phyloP scores from a whole-genome alignment of 139 green algal species.

The Chlamydomonas incerta region DNA sequence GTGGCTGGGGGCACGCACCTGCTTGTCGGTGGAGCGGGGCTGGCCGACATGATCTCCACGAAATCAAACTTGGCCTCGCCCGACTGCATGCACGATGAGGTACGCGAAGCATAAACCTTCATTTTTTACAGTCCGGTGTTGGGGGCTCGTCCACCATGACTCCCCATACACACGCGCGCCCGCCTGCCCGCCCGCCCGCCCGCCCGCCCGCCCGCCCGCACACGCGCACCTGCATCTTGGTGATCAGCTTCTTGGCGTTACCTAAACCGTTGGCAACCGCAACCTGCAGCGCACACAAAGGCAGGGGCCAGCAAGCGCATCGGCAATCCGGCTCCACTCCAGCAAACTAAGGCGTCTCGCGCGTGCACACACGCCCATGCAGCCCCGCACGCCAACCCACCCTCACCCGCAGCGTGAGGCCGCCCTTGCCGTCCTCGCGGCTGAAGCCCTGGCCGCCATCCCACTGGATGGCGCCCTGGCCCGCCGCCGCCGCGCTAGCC shows the following conservation, averaged over 20 bases:
- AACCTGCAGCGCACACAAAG: too few species aligned
- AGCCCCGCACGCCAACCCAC: too few species aligned
- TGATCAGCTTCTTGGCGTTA: conserved; percentile 82
- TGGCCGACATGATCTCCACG: conserved; percentile 79
- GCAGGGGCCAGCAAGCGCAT: too few species aligned
- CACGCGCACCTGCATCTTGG: conserved; percentile 34
- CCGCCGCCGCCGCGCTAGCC: neutral
- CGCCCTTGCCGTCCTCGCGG: neutral
- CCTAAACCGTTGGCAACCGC: conserved; percentile 77
- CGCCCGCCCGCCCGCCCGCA: neutral
- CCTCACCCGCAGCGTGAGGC: conserved; percentile 55
- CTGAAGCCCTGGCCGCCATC: conserved; percentile 5
- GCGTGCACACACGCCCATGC: too few species aligned
- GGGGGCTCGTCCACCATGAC: neutral
- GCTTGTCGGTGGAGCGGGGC: conserved; percentile 67
- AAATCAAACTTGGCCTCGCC: conserved; percentile 67
- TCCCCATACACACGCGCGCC: neutral
- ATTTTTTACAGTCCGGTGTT: neutral
- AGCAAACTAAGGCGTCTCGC: too few species aligned
- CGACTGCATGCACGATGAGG: neutral
- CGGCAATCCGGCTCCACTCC: too few species aligned
- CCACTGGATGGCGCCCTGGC: conserved; percentile 24
- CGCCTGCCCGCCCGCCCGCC: too few species aligned
- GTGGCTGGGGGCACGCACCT: too few species aligned
- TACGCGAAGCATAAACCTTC: neutral